phyloP scores from a whole-genome alignment of 2,329 filamentous ascomycete genomes.

The Ophiostoma australiae region DNA sequence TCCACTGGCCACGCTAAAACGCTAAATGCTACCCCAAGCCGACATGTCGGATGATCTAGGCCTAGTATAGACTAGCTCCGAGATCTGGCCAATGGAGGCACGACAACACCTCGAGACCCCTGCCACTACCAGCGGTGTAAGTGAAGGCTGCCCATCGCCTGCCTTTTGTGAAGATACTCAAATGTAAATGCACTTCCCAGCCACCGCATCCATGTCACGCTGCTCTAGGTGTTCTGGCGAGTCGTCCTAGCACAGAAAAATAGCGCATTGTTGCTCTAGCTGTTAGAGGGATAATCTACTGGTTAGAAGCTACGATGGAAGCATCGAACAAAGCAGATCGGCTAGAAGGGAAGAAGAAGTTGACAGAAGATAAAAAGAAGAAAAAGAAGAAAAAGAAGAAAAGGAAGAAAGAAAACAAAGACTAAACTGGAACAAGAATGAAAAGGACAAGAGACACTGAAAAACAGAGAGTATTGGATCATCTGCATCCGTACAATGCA shows the following conservation, averaged over 20 bases:
- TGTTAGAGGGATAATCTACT: background rate
- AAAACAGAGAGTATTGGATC: background rate
- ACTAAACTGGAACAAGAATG: background rate
- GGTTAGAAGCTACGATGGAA: background rate
- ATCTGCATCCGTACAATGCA: background rate
- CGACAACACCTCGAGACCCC: slow-evolving; percentile 8
- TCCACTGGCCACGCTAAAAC: slow-evolving; percentile 5
- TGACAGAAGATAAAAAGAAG: background rate
- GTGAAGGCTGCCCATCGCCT: background rate
- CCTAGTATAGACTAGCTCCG: background rate
- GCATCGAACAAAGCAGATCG: background rate
- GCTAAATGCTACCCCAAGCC: background rate
- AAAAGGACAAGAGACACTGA: background rate
- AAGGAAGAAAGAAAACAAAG: background rate
- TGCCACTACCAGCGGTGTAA: slow-evolving; percentile 8
- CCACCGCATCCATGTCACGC: background rate
- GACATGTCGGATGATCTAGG: background rate
- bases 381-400: background rate
- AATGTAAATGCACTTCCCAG: background rate
- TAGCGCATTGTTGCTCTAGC: no score
- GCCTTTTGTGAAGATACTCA: background rate
- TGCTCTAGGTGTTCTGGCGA: background rate
- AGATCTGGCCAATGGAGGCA: background rate
- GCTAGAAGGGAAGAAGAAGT: background rate
- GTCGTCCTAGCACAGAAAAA: no score